A percentile compares a stretch with the other conserved stretches of the same genome.
These are phyloP conservation scores for Astrothelium macrocarpum DNA, from an alignment of 495 filamentous ascomycete species.

Conservation along the genomic window DNA sequence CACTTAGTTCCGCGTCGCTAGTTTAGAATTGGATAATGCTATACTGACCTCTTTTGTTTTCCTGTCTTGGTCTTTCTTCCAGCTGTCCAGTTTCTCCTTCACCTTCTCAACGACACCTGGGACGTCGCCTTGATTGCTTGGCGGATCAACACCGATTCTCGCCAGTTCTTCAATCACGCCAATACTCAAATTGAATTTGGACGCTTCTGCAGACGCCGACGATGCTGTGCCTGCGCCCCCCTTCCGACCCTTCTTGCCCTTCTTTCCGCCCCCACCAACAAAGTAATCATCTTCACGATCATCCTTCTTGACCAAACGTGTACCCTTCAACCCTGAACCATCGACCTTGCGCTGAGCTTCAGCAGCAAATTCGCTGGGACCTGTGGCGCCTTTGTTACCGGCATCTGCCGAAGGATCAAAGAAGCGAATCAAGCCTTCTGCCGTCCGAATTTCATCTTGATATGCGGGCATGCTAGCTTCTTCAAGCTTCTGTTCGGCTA, in stretches of 20 bases:
- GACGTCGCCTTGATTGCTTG: conserved; percentile 74
- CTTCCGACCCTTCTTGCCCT: conserved; percentile 85
- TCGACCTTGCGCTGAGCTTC: conserved; percentile 74
- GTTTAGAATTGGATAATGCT: not conserved
- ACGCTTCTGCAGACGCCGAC: conserved; percentile 37
- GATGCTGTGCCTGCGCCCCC: conserved; percentile 31
- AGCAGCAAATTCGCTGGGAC: conserved; percentile 61
- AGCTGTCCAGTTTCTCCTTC: conserved; percentile 80
- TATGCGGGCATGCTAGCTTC: conserved; percentile 86
- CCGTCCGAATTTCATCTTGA: conserved; percentile 78
- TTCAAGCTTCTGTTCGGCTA: conserved; percentile 74
- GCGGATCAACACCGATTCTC: conserved; percentile 74
- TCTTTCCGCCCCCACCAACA: conserved; percentile 68
- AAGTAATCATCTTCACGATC: conserved; percentile 85
- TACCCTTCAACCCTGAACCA: conserved; percentile 66
- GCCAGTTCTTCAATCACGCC: conserved; percentile 83
- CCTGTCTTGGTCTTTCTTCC: conserved; percentile 81
- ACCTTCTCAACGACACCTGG: conserved; percentile 73
- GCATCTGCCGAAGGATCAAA: conserved; percentile 65
- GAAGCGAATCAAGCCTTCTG: conserved; percentile 75
- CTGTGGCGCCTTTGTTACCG: conserved; percentile 47
- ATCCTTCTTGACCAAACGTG: conserved; percentile 64
- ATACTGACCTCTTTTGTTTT: conserved; percentile 82
- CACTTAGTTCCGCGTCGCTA: not conserved
- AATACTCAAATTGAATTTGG: conserved; percentile 78